phyloP scores from a whole-genome alignment of 495 filamentous ascomycete species.

The Emericellopsis terricola region DNA sequence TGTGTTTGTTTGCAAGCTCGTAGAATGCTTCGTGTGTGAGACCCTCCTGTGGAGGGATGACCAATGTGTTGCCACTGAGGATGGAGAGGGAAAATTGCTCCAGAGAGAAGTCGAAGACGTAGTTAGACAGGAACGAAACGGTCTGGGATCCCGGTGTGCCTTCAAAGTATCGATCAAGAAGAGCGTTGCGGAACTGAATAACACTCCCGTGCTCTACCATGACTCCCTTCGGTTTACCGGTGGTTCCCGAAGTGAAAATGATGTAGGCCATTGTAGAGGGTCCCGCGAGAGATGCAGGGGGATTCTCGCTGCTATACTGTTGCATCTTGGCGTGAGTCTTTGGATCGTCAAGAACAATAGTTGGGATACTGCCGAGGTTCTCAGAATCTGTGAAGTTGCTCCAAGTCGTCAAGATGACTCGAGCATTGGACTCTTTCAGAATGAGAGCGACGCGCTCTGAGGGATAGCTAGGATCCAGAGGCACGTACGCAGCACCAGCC shows the following conservation, averaged over 20 bases:
- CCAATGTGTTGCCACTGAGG: background rate
- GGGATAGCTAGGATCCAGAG: background rate
- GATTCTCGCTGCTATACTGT: background rate
- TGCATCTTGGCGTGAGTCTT: background rate
- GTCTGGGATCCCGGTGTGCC: background rate
- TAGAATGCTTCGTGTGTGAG: background rate
- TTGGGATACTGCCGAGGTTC: background rate
- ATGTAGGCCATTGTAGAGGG: constrained; percentile 14
- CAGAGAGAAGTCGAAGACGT: background rate
- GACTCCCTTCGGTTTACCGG: constrained; percentile 10
- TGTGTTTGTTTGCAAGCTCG: background rate
- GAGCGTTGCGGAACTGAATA: background rate
- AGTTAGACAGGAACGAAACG: background rate
- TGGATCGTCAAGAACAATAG: background rate
- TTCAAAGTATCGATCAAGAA: background rate
- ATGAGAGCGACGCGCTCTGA: background rate
- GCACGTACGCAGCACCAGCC: background rate
- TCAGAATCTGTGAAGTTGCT: background rate
- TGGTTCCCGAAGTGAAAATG: constrained; percentile 21
- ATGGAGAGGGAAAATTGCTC: background rate
- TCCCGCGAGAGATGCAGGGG: constrained; percentile 1
- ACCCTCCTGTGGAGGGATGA: background rate
- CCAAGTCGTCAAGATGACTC: background rate
- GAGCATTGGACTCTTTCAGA: background rate
- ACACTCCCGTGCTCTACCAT: constrained; percentile 8